A percentile compares a stretch with the other conserved stretches of the same genome.
phyloP scores from a whole-genome alignment of 139 green algal genomes.

The Chlamydomonas incerta region DNA sequence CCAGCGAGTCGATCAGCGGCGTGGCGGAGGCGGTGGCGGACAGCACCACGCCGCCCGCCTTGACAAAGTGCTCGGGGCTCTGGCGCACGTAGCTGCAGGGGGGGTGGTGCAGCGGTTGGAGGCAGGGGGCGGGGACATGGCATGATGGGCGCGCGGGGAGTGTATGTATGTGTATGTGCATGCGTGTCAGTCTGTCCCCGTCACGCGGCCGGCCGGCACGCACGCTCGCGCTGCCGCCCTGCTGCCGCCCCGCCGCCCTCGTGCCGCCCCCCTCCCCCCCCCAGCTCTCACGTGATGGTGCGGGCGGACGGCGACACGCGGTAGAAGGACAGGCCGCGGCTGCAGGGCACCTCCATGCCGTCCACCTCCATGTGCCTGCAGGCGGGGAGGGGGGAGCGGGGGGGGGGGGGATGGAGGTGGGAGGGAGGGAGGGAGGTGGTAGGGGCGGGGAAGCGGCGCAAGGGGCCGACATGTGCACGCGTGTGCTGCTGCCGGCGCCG shows the following conservation, averaged over 20 bases:
- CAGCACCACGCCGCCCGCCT: not conserved
- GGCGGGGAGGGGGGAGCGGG: not conserved
- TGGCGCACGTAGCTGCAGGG: conserved; percentile 16
- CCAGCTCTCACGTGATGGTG: too few species aligned
- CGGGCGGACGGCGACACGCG: not conserved
- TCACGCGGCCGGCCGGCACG: too few species aligned
- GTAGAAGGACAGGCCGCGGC: conserved; percentile 27
- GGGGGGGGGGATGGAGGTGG: not conserved
- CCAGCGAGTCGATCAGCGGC: conserved; percentile 19
- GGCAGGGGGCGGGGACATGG: too few species aligned
- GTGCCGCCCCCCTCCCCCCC: too few species aligned
- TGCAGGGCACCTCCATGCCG: conserved; percentile 6
- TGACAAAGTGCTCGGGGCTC: conserved; percentile 23
- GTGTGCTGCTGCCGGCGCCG: not conserved
- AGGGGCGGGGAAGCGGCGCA: too few species aligned
- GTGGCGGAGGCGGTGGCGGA: conserved; percentile 15
- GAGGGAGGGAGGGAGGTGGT: not conserved
- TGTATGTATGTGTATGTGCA: too few species aligned
- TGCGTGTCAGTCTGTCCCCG: too few species aligned
- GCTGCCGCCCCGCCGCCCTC: too few species aligned
- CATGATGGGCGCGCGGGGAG: too few species aligned
- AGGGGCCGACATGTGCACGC: too few species aligned
- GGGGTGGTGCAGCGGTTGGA: not conserved
- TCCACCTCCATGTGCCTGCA: conserved; percentile 37
- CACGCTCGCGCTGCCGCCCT: too few species aligned